Conservation (phyloP, 306 rosid genomes). For the Prunus dulcis region DNA sequence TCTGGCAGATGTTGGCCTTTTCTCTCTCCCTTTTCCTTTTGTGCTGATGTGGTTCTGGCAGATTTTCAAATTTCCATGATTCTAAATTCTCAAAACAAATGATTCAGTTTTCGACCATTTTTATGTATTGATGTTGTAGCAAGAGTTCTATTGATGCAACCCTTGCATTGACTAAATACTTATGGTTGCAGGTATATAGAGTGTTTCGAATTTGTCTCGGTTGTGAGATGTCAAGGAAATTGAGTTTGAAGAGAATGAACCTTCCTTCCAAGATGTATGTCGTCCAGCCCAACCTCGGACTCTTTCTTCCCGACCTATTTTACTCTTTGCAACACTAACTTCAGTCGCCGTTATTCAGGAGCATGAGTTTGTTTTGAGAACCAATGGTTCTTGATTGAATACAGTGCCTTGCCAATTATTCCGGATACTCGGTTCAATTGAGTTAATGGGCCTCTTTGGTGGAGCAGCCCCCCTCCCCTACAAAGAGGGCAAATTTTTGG, state of each 20-base stretch:
- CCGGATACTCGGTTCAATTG: neutral
- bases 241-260: neutral
- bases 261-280: too few species aligned
- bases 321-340: neutral
- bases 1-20: neutral
- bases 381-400: neutral
- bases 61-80: neutral
- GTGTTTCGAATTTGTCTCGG: neutral
- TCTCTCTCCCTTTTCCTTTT: neutral
- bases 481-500: neutral
- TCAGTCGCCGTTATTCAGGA: neutral
- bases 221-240: neutral
- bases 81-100: neutral
- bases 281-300: too few species aligned
- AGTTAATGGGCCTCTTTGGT: neutral
- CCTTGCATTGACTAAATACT: neutral
- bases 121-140: neutral
- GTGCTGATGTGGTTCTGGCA: neutral
- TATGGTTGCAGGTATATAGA: neutral
- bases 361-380: constrained; percentile 3
- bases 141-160: neutral
- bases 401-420: neutral
- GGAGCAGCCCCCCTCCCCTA: neutral
- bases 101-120: neutral
- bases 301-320: too few species aligned